Conservation (phyloP, 306 rosid genomes). For the Crotalaria pallida region DNA sequence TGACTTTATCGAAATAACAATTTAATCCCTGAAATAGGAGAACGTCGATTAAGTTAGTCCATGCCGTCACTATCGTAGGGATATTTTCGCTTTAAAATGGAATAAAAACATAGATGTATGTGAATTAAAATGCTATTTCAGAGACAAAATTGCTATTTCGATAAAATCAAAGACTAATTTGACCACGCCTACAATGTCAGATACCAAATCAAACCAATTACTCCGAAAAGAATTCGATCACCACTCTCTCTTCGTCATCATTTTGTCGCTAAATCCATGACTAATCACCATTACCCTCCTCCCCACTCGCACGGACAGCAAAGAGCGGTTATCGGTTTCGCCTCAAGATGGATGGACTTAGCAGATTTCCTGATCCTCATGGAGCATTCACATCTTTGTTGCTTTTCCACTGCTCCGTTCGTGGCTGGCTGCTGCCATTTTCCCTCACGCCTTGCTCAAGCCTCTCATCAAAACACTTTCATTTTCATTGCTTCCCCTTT, state of each 20-base stretch:
- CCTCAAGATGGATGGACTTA: slow-evolving; percentile 71
- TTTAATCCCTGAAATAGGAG: too few relatives aligned
- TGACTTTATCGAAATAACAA: too few relatives aligned
- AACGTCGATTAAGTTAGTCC: too few relatives aligned
- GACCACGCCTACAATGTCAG: too few relatives aligned
- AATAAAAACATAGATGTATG: too few relatives aligned
- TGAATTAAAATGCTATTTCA: too few relatives aligned
- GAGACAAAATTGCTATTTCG: too few relatives aligned
- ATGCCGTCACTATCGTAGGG: too few relatives aligned
- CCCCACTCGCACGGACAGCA: slow-evolving; percentile 52
- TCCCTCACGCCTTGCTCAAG: slow-evolving; percentile 71
- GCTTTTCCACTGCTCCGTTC: slow-evolving; percentile 64
- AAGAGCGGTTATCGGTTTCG: slow-evolving; percentile 57
- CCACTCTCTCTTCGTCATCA: slow-evolving; percentile 32
- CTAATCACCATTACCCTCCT: slow-evolving; percentile 12
- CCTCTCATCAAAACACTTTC: slow-evolving; percentile 55
- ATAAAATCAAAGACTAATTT: too few relatives aligned
- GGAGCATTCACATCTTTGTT: slow-evolving; percentile 83
- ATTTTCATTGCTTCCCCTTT: slow-evolving; percentile 70
- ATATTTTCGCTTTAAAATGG: too few relatives aligned
- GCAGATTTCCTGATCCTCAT: slow-evolving; percentile 66
- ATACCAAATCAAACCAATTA: too few relatives aligned
- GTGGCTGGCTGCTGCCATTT: slow-evolving; percentile 77
- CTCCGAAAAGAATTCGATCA: too few relatives aligned
- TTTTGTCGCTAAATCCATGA: slow-evolving; percentile 34